Evolutionary conservation across 176 grass and related monocot genomes (phyloP).

Genomic region (Triticum timopheevii): DNA sequence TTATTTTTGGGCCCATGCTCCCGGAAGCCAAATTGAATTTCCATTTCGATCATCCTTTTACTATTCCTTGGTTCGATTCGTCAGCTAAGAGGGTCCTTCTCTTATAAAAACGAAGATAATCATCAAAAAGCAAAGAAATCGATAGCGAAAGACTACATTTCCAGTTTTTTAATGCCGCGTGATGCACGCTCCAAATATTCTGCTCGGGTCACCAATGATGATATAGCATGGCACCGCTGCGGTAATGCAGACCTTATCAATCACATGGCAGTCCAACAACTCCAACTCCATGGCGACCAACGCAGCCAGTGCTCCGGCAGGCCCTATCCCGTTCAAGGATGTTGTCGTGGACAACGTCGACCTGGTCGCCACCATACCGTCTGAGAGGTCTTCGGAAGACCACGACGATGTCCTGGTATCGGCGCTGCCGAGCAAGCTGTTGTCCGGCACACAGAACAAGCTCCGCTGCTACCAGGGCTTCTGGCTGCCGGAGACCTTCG

Average conservation of each 20-base stretch:
- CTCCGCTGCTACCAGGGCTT: background rate
- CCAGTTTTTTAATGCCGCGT: background rate
- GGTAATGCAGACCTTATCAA: no score
- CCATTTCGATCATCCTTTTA: no score
- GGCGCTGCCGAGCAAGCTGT: slow-evolving; percentile 1
- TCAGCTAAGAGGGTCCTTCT: no score
- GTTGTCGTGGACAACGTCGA: background rate
- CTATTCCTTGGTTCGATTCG: no score
- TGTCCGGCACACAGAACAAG: background rate
- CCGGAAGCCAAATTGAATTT: no score
- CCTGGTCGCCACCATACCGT: background rate
- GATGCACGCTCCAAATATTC: background rate
- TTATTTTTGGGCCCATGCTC: no score
- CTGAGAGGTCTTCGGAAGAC: background rate
- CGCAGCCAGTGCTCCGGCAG: background rate
- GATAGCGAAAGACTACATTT: no score
- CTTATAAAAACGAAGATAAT: no score
- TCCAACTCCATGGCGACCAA: background rate
- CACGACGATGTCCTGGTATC: slow-evolving; percentile 17
- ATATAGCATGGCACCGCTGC: no score
- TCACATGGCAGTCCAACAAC: background rate
- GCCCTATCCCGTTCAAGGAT: slow-evolving; percentile 30
- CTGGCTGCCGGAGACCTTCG: background rate
- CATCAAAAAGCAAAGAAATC: no score
- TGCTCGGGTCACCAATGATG: background rate